Evolutionary conservation across 176 grass and related monocot genomes (phyloP).

Genomic region (Rhynchospora breviuscula): DNA sequence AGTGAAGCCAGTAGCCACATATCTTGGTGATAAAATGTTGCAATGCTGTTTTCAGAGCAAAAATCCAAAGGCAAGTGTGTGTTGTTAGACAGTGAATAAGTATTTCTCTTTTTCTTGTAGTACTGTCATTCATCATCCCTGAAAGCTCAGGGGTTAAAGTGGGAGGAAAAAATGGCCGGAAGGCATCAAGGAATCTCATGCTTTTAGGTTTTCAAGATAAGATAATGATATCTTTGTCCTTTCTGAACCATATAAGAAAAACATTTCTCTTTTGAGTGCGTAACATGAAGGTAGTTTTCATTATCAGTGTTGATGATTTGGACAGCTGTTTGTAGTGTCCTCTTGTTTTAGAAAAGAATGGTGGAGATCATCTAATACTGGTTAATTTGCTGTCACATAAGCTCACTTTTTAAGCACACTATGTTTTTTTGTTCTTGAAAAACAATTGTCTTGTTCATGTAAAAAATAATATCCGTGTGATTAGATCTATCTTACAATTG

Average conservation of each 20-base stretch:
- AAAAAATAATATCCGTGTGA: neutral
- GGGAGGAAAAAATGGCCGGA: neutral
- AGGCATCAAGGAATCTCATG: slow-evolving; percentile 24
- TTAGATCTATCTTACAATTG: neutral
- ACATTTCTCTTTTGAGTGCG: too few species aligned
- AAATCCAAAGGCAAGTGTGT: slow-evolving; percentile 21
- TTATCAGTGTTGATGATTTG: neutral
- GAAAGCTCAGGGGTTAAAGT: slow-evolving; percentile 12
- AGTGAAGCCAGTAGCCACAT: slow-evolving; percentile 34
- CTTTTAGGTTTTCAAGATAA: slow-evolving; percentile 23
- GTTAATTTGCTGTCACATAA: neutral
- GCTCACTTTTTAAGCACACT: neutral
- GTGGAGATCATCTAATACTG: neutral
- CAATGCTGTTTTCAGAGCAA: slow-evolving; percentile 10
- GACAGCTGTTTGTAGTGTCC: neutral
- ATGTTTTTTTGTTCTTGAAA: neutral
- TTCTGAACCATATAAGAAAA: neutral
- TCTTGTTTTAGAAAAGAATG: neutral
- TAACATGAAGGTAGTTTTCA: neutral
- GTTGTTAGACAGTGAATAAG: slow-evolving; percentile 14
- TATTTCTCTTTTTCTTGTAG: neutral
- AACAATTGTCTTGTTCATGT: neutral
- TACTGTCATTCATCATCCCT: slow-evolving; percentile 6
- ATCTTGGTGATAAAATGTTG: slow-evolving; percentile 30
- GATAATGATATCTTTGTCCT: slow-evolving; percentile 22